A percentile compares a stretch with the other conserved stretches of the same genome.
Evolutionary conservation across 1,139 yeast genomes (phyloP).

Genomic region (Blastobotrys illinoisensis): DNA sequence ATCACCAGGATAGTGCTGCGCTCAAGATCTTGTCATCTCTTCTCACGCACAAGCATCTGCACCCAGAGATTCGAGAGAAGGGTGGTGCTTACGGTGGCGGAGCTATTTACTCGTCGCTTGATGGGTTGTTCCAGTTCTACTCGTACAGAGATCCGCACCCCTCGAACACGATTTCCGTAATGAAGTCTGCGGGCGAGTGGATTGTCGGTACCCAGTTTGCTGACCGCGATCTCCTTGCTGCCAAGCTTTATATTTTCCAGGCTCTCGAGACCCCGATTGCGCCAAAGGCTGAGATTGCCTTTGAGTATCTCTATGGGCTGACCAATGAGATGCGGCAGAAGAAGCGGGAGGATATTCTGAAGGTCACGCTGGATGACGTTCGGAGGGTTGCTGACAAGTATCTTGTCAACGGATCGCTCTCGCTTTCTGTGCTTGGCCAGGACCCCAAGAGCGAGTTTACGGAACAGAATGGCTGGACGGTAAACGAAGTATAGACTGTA

Average conservation of each 20-base stretch:
- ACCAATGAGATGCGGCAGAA: conserved; percentile 75
- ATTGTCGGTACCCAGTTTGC: conserved; percentile 51
- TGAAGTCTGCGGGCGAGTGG: conserved; percentile 51
- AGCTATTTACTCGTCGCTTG: conserved; percentile 71
- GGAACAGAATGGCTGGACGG: not conserved
- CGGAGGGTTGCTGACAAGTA: conserved; percentile 58
- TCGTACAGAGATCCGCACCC: conserved; percentile 95
- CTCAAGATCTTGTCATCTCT: conserved; percentile 78
- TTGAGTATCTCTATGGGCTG: conserved; percentile 61
- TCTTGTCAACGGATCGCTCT: conserved; percentile 31
- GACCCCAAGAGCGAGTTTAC: not conserved
- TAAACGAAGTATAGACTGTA: not conserved
- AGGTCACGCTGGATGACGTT: conserved; percentile 59
- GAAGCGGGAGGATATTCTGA: conserved; percentile 69
- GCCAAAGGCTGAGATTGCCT: conserved; percentile 70
- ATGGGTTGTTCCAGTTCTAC: conserved; percentile 75
- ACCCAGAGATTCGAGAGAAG: conserved; percentile 85
- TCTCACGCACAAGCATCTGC: conserved; percentile 76
- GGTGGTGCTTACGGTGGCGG: conserved; percentile 99
- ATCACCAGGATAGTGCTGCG: conserved; percentile 72
- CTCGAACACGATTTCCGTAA: conserved; percentile 56
- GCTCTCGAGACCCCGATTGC: conserved; percentile 86
- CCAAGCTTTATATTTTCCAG: conserved; percentile 86
- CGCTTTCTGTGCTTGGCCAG: not conserved
- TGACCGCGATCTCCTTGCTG: conserved; percentile 71